Evolutionary conservation across 2,329 filamentous ascomycete genomes (phyloP).

Genomic region (Grosmannia serpens): DNA sequence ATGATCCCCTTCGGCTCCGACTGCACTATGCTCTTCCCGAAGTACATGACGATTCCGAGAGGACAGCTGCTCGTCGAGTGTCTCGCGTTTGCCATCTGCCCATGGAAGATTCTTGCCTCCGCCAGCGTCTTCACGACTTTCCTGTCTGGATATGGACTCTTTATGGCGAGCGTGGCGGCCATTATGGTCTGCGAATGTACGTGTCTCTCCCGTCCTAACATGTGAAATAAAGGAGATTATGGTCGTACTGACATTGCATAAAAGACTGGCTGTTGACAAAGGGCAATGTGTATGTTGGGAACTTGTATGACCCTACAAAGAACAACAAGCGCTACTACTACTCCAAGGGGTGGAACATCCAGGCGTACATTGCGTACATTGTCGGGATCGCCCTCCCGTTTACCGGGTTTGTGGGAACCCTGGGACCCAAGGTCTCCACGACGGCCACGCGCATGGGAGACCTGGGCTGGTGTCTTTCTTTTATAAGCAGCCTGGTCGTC

Average conservation of each 20-base stretch:
- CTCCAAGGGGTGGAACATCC: conserved; percentile 21
- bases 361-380: conserved; percentile 22
- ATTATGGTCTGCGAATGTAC: conserved; percentile 13
- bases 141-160: conserved; percentile 12
- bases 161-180: conserved; percentile 13
- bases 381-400: conserved; percentile 23
- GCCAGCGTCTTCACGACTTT: conserved; percentile 14
- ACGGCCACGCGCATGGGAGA: conserved; percentile 19
- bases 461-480: conserved; percentile 23
- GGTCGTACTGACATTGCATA: background rate
- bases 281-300: conserved; percentile 21
- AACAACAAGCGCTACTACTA: conserved; percentile 23
- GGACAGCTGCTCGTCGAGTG: conserved; percentile 16
- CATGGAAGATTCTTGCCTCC: conserved; percentile 15
- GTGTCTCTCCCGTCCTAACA: background rate
- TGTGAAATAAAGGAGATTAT: too few species aligned
- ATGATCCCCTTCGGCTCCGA: conserved; percentile 27
- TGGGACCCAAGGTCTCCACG: conserved; percentile 20
- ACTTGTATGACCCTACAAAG: conserved; percentile 19
- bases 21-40: conserved; percentile 21
- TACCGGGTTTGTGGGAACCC: conserved; percentile 21
- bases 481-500: conserved; percentile 18
- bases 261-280: conserved; percentile 22
- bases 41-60: conserved; percentile 25
- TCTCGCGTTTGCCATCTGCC: conserved; percentile 12